phyloP scores from a whole-genome alignment of 306 rosid genomes.

The Prunus persica region Prunus_persica_NCBIv2 NC_034015.1:19768501-19769000 shows the following conservation, averaged over 20 bases:
- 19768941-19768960: slow-evolving; percentile 3
- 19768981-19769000: background rate
- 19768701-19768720: slow-evolving; percentile 93
- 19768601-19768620: slow-evolving; percentile 1
- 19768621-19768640: background rate
- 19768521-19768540: no score
- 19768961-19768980: background rate
- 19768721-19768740: slow-evolving; percentile 93
- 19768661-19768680: slow-evolving; percentile 89
- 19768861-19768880: slow-evolving; percentile 79
- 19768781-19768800: background rate
- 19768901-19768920: slow-evolving; percentile 63
- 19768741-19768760: slow-evolving; percentile 26
- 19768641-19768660: slow-evolving; percentile 92
- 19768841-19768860: slow-evolving; percentile 62
- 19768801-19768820: slow-evolving; percentile 5
- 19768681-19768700: slow-evolving; percentile 82
- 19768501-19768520: background rate
- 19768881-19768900: slow-evolving; percentile 92
- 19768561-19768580: background rate
- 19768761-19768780: background rate
- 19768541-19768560: no score
- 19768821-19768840: slow-evolving; percentile 62
- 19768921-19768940: background rate
- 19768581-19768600: background rate